A percentile compares a stretch with the other conserved stretches of the same genome.
phyloP scores from a whole-genome alignment of 805 yeast genomes.

The Pichia cabralensis region DNA sequence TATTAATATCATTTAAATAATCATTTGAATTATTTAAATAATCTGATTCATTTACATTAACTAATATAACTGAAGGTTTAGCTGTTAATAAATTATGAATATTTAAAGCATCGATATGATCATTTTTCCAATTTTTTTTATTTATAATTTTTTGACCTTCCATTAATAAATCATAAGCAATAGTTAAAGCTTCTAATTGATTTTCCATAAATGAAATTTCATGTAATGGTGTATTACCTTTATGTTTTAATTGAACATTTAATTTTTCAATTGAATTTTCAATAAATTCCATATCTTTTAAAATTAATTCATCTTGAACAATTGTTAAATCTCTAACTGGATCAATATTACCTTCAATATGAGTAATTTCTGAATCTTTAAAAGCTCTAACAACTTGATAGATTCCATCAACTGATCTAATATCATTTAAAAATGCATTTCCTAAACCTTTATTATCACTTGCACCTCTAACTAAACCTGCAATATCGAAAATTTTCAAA shows the following conservation, averaged over 20 bases:
- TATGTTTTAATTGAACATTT: slow-evolving; percentile 67
- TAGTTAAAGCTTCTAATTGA: slow-evolving; percentile 70
- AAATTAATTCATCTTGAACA: slow-evolving; percentile 52
- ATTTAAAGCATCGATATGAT: slow-evolving; percentile 89
- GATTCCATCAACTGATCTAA: slow-evolving; percentile 62
- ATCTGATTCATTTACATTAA: slow-evolving; percentile 84
- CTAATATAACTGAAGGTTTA: slow-evolving; percentile 87
- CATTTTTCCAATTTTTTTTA: slow-evolving; percentile 67
- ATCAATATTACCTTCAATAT: slow-evolving; percentile 53
- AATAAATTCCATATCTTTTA: slow-evolving; percentile 64
- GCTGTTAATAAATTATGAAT: slow-evolving; percentile 82
- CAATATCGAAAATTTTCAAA: slow-evolving; percentile 55
- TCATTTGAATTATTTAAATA: slow-evolving; percentile 83
- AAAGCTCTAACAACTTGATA: slow-evolving; percentile 62
- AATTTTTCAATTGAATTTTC: slow-evolving; percentile 49
- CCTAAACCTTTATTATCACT: slow-evolving; percentile 62
- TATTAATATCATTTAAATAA: slow-evolving; percentile 68
- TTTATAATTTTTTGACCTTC: slow-evolving; percentile 84
- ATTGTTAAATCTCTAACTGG: slow-evolving; percentile 55
- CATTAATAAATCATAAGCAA: slow-evolving; percentile 67
- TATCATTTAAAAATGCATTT: slow-evolving; percentile 60
- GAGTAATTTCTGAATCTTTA: slow-evolving; percentile 54
- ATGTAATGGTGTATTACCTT: slow-evolving; percentile 73
- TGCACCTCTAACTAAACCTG: slow-evolving; percentile 60
- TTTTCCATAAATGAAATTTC: slow-evolving; percentile 62